Evolutionary conservation across 179 eudicot species (phyloP).

Genomic region (Silene vulgaris): DNA sequence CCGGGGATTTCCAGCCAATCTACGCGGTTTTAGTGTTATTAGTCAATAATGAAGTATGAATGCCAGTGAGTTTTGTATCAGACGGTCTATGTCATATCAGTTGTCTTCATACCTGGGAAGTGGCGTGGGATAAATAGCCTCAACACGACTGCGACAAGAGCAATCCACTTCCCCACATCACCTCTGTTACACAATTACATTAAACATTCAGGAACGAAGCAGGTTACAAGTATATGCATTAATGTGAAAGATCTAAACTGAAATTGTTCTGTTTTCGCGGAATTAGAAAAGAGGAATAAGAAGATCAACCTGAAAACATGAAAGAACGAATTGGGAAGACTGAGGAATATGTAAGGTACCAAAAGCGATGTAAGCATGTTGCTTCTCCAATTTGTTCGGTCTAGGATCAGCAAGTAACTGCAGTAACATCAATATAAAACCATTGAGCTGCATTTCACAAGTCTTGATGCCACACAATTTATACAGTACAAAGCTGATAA

Average conservation of each 20-base stretch:
- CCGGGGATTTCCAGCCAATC: constrained; percentile 72
- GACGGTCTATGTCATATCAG: neutral
- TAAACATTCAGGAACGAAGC: no score
- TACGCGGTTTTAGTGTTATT: constrained; percentile 23
- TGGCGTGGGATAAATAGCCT: constrained; percentile 61
- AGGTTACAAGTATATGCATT: no score
- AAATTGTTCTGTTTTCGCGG: neutral
- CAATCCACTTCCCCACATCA: constrained; percentile 75
- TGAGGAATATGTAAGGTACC: constrained; percentile 72
- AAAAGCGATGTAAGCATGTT: constrained; percentile 71
- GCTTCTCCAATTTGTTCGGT: constrained; percentile 72
- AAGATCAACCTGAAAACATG: constrained; percentile 43
- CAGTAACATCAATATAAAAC: neutral
- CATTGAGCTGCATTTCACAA: neutral
- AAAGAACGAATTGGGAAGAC: constrained; percentile 54
- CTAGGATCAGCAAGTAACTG: constrained; percentile 71
- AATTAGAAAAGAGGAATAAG: neutral
- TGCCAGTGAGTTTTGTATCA: no score
- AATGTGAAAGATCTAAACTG: neutral
- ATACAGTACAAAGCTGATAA: no score
- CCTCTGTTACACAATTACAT: constrained; percentile 37
- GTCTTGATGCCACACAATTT: neutral
- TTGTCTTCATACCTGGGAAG: constrained; percentile 51
- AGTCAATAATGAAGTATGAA: neutral
- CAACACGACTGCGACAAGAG: constrained; percentile 56